These are phyloP conservation scores for Lasiosphaeria ovina DNA, from an alignment of 495 filamentous ascomycete species.

Conservation along the genomic window DNA sequence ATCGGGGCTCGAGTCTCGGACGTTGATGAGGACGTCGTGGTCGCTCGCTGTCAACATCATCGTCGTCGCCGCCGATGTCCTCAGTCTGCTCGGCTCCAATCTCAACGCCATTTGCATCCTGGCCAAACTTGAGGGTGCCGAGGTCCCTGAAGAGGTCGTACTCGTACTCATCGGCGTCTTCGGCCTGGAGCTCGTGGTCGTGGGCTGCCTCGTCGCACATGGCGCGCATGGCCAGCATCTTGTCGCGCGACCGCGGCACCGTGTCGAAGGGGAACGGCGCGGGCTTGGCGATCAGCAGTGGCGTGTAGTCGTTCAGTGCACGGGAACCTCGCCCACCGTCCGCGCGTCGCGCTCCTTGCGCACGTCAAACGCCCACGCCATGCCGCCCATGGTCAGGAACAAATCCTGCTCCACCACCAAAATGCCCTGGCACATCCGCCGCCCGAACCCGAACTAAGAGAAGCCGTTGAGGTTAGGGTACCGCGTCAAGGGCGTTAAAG, in stretches of 20 bases:
- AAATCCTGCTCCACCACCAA: slow-evolving; percentile 56
- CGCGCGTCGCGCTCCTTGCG: slow-evolving; percentile 37
- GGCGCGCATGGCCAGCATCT: slow-evolving; percentile 22
- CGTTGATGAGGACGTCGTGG: slow-evolving; percentile 13
- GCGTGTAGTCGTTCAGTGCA: slow-evolving; percentile 52
- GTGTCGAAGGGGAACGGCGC: slow-evolving; percentile 47
- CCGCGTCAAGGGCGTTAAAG: slow-evolving; percentile 53
- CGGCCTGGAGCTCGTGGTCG: slow-evolving; percentile 21
- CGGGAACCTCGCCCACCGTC: slow-evolving; percentile 37
- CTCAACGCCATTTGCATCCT: slow-evolving; percentile 1
- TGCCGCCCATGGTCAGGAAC: slow-evolving; percentile 55
- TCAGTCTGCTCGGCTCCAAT: slow-evolving; percentile 10
- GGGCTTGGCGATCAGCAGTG: slow-evolving; percentile 55
- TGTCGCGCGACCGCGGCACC: slow-evolving; percentile 34
- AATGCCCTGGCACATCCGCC: slow-evolving; percentile 58
- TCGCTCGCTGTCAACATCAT: neutral
- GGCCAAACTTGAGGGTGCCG: neutral
- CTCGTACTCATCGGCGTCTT: slow-evolving; percentile 7
- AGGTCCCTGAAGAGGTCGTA: slow-evolving; percentile 6
- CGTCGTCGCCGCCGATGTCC: slow-evolving; percentile 3
- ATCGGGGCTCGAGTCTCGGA: slow-evolving; percentile 18
- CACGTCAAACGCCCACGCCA: slow-evolving; percentile 59
- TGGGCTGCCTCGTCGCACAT: slow-evolving; percentile 39
- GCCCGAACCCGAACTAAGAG: slow-evolving; percentile 61
- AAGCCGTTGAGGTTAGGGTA: slow-evolving; percentile 55